These are phyloP conservation scores for Spizellomyces sp. DNA, from an alignment of 192 early-diverging fungal genomes.

Conservation along the genomic window DNA sequence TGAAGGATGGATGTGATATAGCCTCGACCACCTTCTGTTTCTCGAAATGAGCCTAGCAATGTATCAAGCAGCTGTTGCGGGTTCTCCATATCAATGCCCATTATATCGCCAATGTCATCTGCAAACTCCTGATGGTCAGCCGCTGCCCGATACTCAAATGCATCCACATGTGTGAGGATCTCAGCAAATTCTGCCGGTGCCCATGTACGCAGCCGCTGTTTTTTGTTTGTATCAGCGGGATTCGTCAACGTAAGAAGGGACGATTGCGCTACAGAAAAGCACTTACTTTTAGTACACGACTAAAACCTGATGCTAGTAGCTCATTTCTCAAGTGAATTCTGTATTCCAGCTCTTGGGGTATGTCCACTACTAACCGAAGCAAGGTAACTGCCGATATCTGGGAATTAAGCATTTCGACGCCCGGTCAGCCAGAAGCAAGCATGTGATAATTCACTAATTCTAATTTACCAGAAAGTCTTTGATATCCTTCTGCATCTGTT, in stretches of 20 bases:
- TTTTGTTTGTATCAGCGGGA: neutral
- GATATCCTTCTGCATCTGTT: slow-evolving; percentile 44
- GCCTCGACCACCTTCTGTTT: slow-evolving; percentile 19
- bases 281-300: slow-evolving; percentile 35
- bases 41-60: slow-evolving; percentile 28
- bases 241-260: neutral
- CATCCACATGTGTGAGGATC: slow-evolving; percentile 45
- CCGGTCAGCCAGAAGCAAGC: neutral
- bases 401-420: neutral
- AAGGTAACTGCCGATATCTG: slow-evolving; percentile 44
- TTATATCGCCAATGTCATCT: slow-evolving; percentile 40
- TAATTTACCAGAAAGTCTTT: slow-evolving; percentile 43
- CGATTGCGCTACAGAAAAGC: neutral
- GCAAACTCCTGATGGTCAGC: slow-evolving; percentile 44
- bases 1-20: slow-evolving; percentile 37
- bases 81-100: slow-evolving; percentile 42
- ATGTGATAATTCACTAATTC: neutral
- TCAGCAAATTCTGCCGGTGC: slow-evolving; percentile 44
- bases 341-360: slow-evolving; percentile 48
- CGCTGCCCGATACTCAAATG: slow-evolving; percentile 37
- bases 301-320: slow-evolving; percentile 41
- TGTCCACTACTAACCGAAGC: slow-evolving; percentile 43
- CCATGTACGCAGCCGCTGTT: slow-evolving; percentile 42
- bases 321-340: slow-evolving; percentile 48
- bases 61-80: slow-evolving; percentile 36